These are phyloP conservation scores for Leishmania major DNA, from an alignment of 208 protist species.

Conservation along the genomic window DNA sequence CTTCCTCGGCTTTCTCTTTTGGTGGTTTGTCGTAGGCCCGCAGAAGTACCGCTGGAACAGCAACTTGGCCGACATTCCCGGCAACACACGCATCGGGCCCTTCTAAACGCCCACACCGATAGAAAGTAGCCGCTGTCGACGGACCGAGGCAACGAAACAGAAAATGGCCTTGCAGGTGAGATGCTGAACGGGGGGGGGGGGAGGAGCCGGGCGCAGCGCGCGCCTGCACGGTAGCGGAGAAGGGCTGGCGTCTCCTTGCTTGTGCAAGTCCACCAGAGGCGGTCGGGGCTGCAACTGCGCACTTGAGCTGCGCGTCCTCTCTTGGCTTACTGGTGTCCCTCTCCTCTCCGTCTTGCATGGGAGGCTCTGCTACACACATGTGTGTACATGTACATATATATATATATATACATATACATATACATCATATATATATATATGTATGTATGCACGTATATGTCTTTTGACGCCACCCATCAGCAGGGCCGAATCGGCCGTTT, in stretches of 20 bases:
- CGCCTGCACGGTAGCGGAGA: not conserved
- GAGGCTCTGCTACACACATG: too few relatives aligned
- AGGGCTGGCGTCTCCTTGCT: not conserved
- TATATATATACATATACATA: not conserved
- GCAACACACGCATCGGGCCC: conserved; percentile 76
- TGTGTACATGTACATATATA: not conserved
- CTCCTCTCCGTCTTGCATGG: not conserved
- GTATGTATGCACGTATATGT: not conserved
- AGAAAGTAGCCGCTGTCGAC: not conserved
- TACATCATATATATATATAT: too few relatives aligned
- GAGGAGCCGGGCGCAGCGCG: not conserved
- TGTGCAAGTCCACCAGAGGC: not conserved
- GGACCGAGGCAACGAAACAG: not conserved
- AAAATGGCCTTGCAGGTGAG: not conserved
- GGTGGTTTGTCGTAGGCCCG: conserved; percentile 86
- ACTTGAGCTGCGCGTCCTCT: not conserved
- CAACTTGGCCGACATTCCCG: conserved; percentile 76
- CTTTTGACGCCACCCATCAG: not conserved
- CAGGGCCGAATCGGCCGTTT: not conserved
- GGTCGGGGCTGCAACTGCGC: not conserved
- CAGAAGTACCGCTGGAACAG: conserved; percentile 85
- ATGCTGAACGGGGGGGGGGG: not conserved
- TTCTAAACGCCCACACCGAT: conserved; percentile 40
- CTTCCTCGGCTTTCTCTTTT: conserved; percentile 79
- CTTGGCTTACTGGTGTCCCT: not conserved